These are phyloP conservation scores for Pseudopyricularia cyperi DNA, from an alignment of 2,329 filamentous ascomycete species.

Conservation along the genomic window DNA sequence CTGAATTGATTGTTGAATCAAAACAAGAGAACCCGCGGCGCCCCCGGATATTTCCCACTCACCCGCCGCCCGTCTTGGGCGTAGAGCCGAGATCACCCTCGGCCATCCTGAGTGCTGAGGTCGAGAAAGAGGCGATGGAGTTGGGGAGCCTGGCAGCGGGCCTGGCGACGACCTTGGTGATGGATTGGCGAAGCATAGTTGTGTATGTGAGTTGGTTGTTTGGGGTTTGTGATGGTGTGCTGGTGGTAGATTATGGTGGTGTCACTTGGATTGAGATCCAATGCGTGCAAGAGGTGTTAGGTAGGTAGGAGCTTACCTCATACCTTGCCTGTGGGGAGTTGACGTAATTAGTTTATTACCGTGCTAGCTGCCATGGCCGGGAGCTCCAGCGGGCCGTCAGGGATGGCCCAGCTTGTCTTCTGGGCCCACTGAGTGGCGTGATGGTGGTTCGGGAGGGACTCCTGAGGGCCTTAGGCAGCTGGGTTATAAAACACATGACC, in stretches of 20 bases:
- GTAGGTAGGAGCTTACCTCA: too few species aligned
- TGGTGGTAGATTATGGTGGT: background rate
- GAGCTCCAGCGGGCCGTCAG: too few species aligned
- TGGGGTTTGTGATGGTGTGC: background rate
- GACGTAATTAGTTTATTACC: too few species aligned
- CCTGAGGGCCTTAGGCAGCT: too few species aligned
- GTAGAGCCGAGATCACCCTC: slow-evolving; percentile 58
- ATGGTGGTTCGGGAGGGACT: too few species aligned
- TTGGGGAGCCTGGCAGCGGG: slow-evolving; percentile 31
- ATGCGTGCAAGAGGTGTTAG: too few species aligned
- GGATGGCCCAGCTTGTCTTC: too few species aligned
- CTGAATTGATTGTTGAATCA: background rate
- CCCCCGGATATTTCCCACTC: background rate
- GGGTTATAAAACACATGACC: too few species aligned
- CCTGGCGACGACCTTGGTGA: slow-evolving; percentile 37
- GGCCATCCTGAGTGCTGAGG: slow-evolving; percentile 48
- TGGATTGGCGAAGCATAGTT: slow-evolving; percentile 55
- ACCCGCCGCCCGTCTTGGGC: slow-evolving; percentile 28
- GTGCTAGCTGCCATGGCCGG: too few species aligned
- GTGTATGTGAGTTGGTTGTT: slow-evolving; percentile 3
- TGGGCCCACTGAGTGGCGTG: too few species aligned
- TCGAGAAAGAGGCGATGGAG: slow-evolving; percentile 44
- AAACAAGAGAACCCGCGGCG: background rate
- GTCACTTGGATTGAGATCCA: too few species aligned
- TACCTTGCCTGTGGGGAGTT: too few species aligned